Base-by-base conservation (phyloP, 148 eudicot species). In the Fallopia convolvulus region DNA sequence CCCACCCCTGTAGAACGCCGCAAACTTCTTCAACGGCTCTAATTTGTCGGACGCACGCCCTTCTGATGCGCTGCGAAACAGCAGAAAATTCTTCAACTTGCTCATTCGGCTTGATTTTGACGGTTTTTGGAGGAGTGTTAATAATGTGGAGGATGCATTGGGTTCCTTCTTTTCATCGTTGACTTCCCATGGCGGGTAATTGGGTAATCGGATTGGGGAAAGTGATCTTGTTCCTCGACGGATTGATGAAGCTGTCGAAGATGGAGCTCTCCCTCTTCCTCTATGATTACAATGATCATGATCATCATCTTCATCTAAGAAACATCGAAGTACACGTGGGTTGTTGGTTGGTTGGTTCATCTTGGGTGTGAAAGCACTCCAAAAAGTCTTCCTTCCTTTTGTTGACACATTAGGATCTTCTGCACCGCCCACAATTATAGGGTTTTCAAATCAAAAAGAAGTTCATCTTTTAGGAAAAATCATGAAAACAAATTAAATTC, bases 1-100 rank as follows among this genome's bases (percentile, higher is more conserved):
- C 20, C 26, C 1, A 0, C 50, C 53, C 72, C 76, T 80, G 75
- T 72, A 80, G 70, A 77, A 8, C 73, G 73, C 0, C 20, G 80
- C 53, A 70, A 76, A 83, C 77, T 83, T 82, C 65, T 77, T 86
- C 39, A 77, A 55, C 1, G 84, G 80, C 8, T 84, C 86, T 6
- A 55, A 7, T 42, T 78, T 80, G 13, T 76, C 85, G 8, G 81
- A 44, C 5, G 83, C 85, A 44, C 88, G 79, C 1, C 97, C 91
- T 77, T 93, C 97, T 5, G 98, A 93, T 5, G 90, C 92, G 58
- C 94, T 91, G 40, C 98, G 74, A 72, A 90, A 93, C 68, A 91
- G 80, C 39, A 93, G 79, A 66, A 91, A 83, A 71, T 90, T 90
- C 75, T 83, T 90, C 42, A 93, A 50, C 50, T 80, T 84, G 97